A percentile compares a stretch with the other conserved stretches of the same genome.
Conservation (phyloP, 73 alveolate species). For the Stentor roeselii region DNA sequence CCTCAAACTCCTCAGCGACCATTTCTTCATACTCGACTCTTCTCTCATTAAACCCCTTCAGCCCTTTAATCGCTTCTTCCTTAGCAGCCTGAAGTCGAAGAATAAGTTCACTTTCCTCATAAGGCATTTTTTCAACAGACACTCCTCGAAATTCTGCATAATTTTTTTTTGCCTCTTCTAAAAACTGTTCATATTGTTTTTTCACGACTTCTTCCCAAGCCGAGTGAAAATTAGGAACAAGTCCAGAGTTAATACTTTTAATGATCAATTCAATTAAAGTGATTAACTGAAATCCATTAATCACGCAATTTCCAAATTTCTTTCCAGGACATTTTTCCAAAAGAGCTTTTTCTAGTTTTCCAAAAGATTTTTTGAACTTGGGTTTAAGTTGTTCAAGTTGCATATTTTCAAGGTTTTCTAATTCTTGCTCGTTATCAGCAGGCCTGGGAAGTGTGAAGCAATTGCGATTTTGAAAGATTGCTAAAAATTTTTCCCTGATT, state of each 20-base stretch:
- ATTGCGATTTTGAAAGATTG: slow-evolving; percentile 88
- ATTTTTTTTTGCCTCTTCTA: slow-evolving; percentile 45
- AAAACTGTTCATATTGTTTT: slow-evolving; percentile 58
- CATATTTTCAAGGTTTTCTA: slow-evolving; percentile 74
- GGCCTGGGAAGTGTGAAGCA: slow-evolving; percentile 94
- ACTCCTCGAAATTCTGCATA: slow-evolving; percentile 24
- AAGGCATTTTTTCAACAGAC: background rate
- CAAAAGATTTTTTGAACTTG: slow-evolving; percentile 85
- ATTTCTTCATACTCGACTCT: background rate
- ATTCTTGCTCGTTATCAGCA: slow-evolving; percentile 89
- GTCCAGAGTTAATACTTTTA: slow-evolving; percentile 73
- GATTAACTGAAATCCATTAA: slow-evolving; percentile 78
- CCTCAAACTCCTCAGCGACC: slow-evolving; percentile 3
- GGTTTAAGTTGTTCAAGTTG: slow-evolving; percentile 83
- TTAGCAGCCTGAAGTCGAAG: background rate
- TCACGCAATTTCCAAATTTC: slow-evolving; percentile 75
- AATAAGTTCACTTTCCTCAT: background rate
- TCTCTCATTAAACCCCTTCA: background rate
- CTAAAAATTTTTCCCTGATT: slow-evolving; percentile 62
- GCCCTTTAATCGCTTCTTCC: background rate
- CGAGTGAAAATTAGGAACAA: slow-evolving; percentile 73
- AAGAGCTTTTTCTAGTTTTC: slow-evolving; percentile 71
- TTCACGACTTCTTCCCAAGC: slow-evolving; percentile 71
- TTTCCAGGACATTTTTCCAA: slow-evolving; percentile 80
- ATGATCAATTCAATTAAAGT: slow-evolving; percentile 61